These are phyloP conservation scores for Leccinum rimulosum DNA, from an alignment of 768 basidiomycete species.

Conservation along the genomic window DNA sequence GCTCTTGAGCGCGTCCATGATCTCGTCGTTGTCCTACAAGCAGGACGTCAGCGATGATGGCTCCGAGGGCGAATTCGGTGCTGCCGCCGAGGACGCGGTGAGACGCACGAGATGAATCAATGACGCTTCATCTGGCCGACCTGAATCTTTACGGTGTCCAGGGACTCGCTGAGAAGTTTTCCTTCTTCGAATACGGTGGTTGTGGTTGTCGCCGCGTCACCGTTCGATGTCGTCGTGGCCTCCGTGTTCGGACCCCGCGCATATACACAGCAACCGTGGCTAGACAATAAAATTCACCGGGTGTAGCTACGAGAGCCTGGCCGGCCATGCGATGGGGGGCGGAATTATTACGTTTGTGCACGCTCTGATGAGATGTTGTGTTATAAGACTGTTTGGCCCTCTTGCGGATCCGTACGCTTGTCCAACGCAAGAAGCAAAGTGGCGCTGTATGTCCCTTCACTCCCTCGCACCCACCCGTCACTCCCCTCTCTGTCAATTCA, in stretches of 20 bases:
- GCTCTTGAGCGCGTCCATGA: constrained; percentile 98
- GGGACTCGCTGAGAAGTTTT: constrained; percentile 80
- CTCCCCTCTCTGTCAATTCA: too few relatives aligned
- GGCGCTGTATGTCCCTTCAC: too few relatives aligned
- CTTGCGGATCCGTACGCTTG: too few relatives aligned
- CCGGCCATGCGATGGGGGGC: too few relatives aligned
- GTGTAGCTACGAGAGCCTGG: too few relatives aligned
- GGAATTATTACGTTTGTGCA: too few relatives aligned
- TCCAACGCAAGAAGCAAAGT: too few relatives aligned
- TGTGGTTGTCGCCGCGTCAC: constrained; percentile 28
- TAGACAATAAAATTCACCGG: neutral
- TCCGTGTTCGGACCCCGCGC: constrained; percentile 11
- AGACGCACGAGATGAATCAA: constrained; percentile 70
- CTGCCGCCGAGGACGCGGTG: too few relatives aligned
- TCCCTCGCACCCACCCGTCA: too few relatives aligned
- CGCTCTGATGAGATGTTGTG: too few relatives aligned
- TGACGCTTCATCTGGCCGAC: constrained; percentile 94
- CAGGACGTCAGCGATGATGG: neutral
- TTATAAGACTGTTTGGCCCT: too few relatives aligned
- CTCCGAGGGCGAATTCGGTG: too few relatives aligned
- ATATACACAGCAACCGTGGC: neutral
- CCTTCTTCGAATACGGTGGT: constrained; percentile 62
- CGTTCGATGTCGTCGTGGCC: constrained; percentile 20
- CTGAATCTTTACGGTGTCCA: constrained; percentile 88
- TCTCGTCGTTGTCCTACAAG: constrained; percentile 82